Conservation (phyloP, 1,284 basidiomycete species). For the Ceratobasidium sp. region DNA sequence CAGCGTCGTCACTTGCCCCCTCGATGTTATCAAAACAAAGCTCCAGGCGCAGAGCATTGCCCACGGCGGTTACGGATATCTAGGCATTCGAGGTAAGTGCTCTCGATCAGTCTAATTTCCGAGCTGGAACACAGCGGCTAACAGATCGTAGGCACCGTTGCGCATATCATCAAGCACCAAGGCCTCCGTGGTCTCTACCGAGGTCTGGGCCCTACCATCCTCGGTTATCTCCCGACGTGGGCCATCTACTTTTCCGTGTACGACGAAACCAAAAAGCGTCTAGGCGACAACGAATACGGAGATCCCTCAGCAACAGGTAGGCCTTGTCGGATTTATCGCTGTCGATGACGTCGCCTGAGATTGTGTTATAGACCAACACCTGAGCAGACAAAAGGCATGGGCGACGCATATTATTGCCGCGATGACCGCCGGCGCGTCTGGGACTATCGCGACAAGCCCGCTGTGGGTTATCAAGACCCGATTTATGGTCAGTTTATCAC, state of each 20-base stretch:
- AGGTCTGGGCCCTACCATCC: slow-evolving; percentile 93
- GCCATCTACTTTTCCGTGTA: slow-evolving; percentile 99
- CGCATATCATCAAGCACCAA: slow-evolving; percentile 76
- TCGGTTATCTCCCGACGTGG: slow-evolving; percentile 97
- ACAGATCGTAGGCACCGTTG: slow-evolving; percentile 71
- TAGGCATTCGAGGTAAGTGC: slow-evolving; percentile 78
- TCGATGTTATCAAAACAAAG: slow-evolving; percentile 98
- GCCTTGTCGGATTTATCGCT: not conserved
- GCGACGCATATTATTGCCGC: slow-evolving; percentile 89
- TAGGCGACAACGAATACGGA: slow-evolving; percentile 64
- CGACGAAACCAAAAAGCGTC: slow-evolving; percentile 87
- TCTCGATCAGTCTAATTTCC: not conserved
- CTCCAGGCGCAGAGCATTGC: slow-evolving; percentile 88
- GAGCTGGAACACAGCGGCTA: not conserved
- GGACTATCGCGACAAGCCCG: slow-evolving; percentile 92
- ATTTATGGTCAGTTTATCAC: slow-evolving; percentile 82
- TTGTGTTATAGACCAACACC: not conserved
- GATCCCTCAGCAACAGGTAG: slow-evolving; percentile 39
- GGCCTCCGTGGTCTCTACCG: slow-evolving; percentile 91
- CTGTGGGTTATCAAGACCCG: slow-evolving; percentile 98
- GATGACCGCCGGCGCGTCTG: slow-evolving; percentile 91
- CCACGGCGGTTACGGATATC: slow-evolving; percentile 75
- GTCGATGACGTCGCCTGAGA: not conserved
- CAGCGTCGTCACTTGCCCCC: slow-evolving; percentile 94
- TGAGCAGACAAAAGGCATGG: slow-evolving; percentile 65